Conservation (phyloP, 495 filamentous ascomycete genomes). For the Bacidia rubella region DNA sequence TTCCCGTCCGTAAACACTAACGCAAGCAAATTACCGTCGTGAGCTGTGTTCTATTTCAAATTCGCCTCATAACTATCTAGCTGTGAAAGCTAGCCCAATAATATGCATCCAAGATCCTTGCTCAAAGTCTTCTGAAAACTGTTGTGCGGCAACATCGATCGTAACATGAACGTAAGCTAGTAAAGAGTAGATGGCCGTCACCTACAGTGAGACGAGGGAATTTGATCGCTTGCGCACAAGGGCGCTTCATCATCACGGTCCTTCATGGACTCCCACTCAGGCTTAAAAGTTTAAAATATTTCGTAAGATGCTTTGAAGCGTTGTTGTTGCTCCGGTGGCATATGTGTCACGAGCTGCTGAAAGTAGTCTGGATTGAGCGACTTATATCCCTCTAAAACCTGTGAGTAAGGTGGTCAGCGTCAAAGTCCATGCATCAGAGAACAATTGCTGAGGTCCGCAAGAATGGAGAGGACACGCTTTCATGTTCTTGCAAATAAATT, state of each 20-base stretch:
- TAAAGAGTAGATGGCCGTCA: neutral
- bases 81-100: neutral
- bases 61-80: too few species aligned
- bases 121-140: neutral
- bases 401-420: neutral
- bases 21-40: too few species aligned
- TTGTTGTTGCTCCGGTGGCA: conserved; percentile 49
- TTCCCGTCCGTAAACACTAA: too few species aligned
- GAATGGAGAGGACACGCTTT: neutral
- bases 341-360: conserved; percentile 57
- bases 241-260: too few species aligned
- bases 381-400: conserved; percentile 76
- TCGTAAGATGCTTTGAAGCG: conserved; percentile 32
- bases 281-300: neutral
- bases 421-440: too few species aligned
- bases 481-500: conserved; percentile 10
- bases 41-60: too few species aligned
- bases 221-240: too few species aligned
- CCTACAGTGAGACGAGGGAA: too few species aligned
- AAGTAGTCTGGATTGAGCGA: conserved; percentile 68
- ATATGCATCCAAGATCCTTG: neutral
- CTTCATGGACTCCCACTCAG: too few species aligned
- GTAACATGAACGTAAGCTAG: neutral
- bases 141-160: neutral
- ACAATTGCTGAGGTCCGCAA: too few species aligned